These are phyloP conservation scores for Cocos nucifera DNA, from an alignment of 176 grass and related monocot species.

Conservation along the genomic window DNA sequence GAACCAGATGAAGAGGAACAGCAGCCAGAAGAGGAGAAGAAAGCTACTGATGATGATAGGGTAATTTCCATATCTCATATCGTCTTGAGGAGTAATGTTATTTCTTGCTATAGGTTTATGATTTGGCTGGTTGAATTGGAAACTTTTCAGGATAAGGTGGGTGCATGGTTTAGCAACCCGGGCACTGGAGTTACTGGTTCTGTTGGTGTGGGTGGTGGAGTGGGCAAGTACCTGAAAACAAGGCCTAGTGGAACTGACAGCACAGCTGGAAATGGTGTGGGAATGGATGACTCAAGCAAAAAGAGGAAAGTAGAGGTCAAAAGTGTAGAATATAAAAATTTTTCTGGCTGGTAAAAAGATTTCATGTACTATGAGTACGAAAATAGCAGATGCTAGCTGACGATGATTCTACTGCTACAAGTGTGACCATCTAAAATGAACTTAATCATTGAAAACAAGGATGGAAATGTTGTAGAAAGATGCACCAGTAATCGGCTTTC, in stretches of 20 bases:
- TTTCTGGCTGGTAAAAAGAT: constrained; percentile 65
- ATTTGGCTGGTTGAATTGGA: constrained; percentile 9
- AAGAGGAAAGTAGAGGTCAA: constrained; percentile 62
- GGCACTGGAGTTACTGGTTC: constrained; percentile 46
- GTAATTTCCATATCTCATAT: constrained; percentile 26
- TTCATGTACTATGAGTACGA: no score
- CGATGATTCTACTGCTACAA: no score
- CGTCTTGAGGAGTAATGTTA: no score
- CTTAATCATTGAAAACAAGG: no score
- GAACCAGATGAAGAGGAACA: constrained; percentile 90
- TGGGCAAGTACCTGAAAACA: constrained; percentile 86
- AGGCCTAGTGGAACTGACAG: constrained; percentile 33
- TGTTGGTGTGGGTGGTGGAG: constrained; percentile 40
- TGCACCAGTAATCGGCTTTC: no score
- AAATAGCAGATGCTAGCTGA: no score
- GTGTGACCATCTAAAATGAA: no score
- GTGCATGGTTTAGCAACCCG: constrained; percentile 86
- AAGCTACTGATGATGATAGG: constrained; percentile 51
- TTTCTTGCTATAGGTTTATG: not conserved
- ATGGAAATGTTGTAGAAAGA: no score
- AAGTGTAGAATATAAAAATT: constrained; percentile 70
- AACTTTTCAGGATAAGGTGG: constrained; percentile 70
- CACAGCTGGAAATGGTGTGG: constrained; percentile 20
- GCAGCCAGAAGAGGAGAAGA: constrained; percentile 50
- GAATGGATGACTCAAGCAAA: constrained; percentile 51